These are phyloP conservation scores for Porphyra umbilicalis DNA, from an alignment of 31 red algal genomes.

Conservation along the genomic window DNA sequence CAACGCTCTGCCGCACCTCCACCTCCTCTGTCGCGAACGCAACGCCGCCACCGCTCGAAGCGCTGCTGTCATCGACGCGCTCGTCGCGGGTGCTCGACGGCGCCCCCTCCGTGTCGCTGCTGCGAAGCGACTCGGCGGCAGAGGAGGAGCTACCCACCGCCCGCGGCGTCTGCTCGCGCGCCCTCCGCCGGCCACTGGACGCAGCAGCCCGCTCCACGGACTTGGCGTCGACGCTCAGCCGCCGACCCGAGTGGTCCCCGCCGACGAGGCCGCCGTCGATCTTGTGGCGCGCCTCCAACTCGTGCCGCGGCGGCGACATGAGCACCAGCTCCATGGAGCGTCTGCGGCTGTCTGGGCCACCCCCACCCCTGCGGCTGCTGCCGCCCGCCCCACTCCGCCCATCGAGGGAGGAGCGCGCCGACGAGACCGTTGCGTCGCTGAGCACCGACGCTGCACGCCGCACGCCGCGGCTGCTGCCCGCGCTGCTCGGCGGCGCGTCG, in stretches of 20 bases:
- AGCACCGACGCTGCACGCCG: background rate
- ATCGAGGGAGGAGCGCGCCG: background rate
- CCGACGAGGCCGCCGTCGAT: background rate
- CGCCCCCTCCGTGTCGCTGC: background rate
- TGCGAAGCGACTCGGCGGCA: too few species aligned
- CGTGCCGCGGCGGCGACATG: background rate
- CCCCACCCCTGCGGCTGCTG: background rate
- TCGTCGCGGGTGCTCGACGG: background rate
- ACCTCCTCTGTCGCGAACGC: background rate
- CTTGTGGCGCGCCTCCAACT: background rate
- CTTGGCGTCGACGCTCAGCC: background rate
- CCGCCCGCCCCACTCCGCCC: background rate
- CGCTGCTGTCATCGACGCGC: background rate
- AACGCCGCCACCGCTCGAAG: background rate
- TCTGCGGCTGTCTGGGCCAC: too few species aligned
- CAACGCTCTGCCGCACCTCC: background rate
- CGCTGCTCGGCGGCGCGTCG: background rate
- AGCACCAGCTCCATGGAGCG: background rate
- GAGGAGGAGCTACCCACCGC: too few species aligned
- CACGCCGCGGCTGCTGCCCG: background rate
- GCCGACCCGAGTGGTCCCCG: background rate
- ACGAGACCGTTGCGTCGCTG: background rate
- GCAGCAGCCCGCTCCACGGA: background rate
- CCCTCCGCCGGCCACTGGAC: background rate
- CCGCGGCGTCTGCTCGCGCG: background rate